Percentiles rank a stretch among this genome's conserved stretches.
Conservation (phyloP, 108 stramenopile genomes). For the Skeletonema tropicum region DNA sequence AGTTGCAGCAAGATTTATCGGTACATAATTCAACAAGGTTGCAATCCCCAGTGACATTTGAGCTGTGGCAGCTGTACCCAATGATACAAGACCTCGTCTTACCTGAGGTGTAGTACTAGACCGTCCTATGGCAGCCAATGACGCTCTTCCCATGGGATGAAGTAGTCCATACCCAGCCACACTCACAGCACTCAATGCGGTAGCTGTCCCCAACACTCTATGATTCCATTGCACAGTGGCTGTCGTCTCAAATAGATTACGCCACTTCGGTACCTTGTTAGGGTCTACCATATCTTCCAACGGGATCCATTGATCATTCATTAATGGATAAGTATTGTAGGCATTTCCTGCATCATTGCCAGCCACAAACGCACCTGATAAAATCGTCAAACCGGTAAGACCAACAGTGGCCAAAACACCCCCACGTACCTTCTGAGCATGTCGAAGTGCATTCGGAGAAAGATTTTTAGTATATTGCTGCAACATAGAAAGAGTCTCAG, state of each 20-base stretch:
- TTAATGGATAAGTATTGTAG: conserved; percentile 96
- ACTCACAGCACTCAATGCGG: conserved; percentile 71
- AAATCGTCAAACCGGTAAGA: conserved; percentile 84
- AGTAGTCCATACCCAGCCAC: conserved; percentile 69
- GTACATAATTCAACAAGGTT: conserved; percentile 95
- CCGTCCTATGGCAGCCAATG: neutral
- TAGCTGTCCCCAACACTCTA: conserved; percentile 88
- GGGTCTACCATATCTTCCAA: conserved; percentile 64
- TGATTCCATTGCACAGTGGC: conserved; percentile 99
- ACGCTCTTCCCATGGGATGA: conserved; percentile 34
- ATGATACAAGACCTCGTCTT: conserved; percentile 65
- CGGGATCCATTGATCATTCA: conserved; percentile 93
- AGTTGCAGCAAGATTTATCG: conserved; percentile 89
- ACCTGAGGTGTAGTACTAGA: conserved; percentile 73
- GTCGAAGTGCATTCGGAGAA: conserved; percentile 55
- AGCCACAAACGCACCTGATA: conserved; percentile 96
- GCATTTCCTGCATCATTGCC: conserved; percentile 97
- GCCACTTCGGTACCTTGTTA: conserved; percentile 64
- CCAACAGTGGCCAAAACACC: conserved; percentile 63
- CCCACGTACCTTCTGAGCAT: conserved; percentile 60
- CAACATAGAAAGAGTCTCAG: conserved; percentile 31
- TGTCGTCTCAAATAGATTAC: conserved; percentile 95
- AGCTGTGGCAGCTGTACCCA: conserved; percentile 77
- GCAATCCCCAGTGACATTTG: conserved; percentile 95
- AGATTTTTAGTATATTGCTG: conserved; percentile 42